phyloP scores from a whole-genome alignment of 441 rosid genomes.

The Pelargonium myrrhifolium region DNA sequence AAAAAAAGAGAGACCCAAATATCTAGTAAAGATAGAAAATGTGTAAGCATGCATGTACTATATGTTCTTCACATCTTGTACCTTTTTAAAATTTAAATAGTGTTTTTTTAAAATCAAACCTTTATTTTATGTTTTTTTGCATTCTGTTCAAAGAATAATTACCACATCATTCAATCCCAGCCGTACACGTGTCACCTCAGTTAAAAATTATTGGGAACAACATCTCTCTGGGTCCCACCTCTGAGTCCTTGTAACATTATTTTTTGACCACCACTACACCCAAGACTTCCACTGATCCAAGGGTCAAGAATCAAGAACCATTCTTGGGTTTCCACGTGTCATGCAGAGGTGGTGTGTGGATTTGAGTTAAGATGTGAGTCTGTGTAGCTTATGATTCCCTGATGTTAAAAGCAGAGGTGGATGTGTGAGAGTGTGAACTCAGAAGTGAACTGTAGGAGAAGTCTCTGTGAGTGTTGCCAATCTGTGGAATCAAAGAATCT shows the following conservation, averaged over 20 bases:
- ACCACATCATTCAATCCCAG: neutral
- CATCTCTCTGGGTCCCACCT: conserved; percentile 5
- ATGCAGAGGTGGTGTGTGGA: neutral
- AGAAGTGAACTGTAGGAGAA: conserved; percentile 9
- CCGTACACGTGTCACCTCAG: conserved; percentile 4
- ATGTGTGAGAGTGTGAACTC: neutral
- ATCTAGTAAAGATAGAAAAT: neutral
- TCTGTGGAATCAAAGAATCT: conserved; percentile 9
- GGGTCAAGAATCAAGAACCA: neutral
- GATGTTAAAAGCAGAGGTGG: neutral
- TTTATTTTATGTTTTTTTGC: too few species aligned
- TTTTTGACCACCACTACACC: conserved; percentile 1
- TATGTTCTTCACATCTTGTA: neutral
- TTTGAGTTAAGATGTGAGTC: neutral
- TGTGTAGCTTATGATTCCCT: neutral
- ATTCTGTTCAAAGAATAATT: neutral
- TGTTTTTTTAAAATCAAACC: too few species aligned
- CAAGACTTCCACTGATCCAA: neutral
- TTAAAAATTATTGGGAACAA: conserved; percentile 1
- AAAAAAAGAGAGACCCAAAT: neutral
- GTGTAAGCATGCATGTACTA: conserved; percentile 5
- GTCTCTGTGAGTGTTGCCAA: neutral
- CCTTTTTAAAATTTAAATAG: too few species aligned
- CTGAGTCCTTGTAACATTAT: neutral
- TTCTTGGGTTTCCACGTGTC: neutral